Evolutionary conservation across 2,329 filamentous ascomycete genomes (phyloP).

Genomic region (Nothophaeocryptopus gaeumannii): DNA sequence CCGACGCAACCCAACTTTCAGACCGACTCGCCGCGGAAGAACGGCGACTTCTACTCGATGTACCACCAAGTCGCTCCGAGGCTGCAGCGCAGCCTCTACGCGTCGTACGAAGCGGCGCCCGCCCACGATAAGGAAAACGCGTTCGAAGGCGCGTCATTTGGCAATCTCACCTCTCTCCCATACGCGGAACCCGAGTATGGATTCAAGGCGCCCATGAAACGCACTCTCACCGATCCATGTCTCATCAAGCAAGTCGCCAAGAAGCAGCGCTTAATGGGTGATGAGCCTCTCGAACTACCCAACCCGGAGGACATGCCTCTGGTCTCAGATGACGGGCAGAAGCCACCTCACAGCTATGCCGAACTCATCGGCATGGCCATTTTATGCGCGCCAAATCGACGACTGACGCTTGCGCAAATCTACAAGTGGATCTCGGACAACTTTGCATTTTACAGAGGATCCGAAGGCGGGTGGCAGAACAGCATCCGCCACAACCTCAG

Average conservation of each 20-base stretch:
- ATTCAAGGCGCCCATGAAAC: slow-evolving; percentile 50
- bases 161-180: slow-evolving; percentile 35
- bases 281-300: slow-evolving; percentile 55
- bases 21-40: slow-evolving; percentile 70
- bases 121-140: slow-evolving; percentile 26
- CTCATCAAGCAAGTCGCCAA: slow-evolving; percentile 63
- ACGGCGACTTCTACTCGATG: slow-evolving; percentile 38
- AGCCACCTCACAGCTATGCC: slow-evolving; percentile 90
- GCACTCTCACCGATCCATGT: slow-evolving; percentile 64
- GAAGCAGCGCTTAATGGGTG: slow-evolving; percentile 61
- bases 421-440: slow-evolving; percentile 99
- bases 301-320: slow-evolving; percentile 75
- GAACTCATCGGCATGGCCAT: slow-evolving; percentile 97
- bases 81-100: slow-evolving; percentile 19
- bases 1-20: slow-evolving; percentile 55
- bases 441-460: slow-evolving; percentile 79
- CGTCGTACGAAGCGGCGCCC: slow-evolving; percentile 6
- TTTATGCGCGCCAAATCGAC: slow-evolving; percentile 75
- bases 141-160: slow-evolving; percentile 31
- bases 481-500: slow-evolving; percentile 98
- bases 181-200: slow-evolving; percentile 46
- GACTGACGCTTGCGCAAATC: slow-evolving; percentile 87
- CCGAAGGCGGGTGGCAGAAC: slow-evolving; percentile 94
- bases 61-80: slow-evolving; percentile 31
- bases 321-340: slow-evolving; percentile 80